A percentile compares a stretch with the other conserved stretches of the same genome.
These are phyloP conservation scores for Camelina laxa DNA, from an alignment of 345 rosid genomes.

Conservation along the genomic window DNA sequence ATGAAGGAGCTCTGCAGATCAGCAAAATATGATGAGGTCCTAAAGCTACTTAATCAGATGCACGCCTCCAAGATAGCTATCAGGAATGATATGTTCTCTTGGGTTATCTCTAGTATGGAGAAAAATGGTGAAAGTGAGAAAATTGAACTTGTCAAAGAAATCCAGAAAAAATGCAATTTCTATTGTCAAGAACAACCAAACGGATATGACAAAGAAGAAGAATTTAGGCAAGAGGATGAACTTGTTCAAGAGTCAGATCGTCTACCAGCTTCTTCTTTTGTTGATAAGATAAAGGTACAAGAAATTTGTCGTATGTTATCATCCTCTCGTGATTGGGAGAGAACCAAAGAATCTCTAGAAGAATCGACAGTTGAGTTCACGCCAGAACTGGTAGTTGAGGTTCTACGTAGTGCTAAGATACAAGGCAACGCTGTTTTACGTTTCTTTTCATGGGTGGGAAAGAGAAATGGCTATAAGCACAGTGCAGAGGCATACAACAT, in stretches of 20 bases:
- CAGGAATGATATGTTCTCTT: slow-evolving; percentile 53
- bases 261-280: slow-evolving; percentile 40
- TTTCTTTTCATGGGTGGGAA: slow-evolving; percentile 79
- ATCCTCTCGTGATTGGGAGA: slow-evolving; percentile 48
- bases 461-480: slow-evolving; percentile 64
- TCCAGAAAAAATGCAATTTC: slow-evolving; percentile 48
- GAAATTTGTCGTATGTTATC: slow-evolving; percentile 58
- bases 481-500: slow-evolving; percentile 79
- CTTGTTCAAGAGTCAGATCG: slow-evolving; percentile 30
- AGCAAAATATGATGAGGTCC: slow-evolving; percentile 56
- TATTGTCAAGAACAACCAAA: slow-evolving; percentile 32
- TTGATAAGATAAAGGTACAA: slow-evolving; percentile 49
- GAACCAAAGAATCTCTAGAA: slow-evolving; percentile 58
- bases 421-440: slow-evolving; percentile 64
- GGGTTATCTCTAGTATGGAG: slow-evolving; percentile 65
- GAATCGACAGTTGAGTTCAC: slow-evolving; percentile 57
- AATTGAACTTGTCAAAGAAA: slow-evolving; percentile 54
- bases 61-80: slow-evolving; percentile 55
- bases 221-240: slow-evolving; percentile 31
- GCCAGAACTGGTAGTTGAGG: slow-evolving; percentile 67
- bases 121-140: slow-evolving; percentile 59
- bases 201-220: slow-evolving; percentile 14
- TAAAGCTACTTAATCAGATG: slow-evolving; percentile 63
- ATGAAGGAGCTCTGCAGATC: slow-evolving; percentile 71
- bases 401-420: slow-evolving; percentile 47